Percentiles rank a stretch among this genome's conserved stretches.
These are phyloP conservation scores for Tulasnella sp. DNA, from an alignment of 768 basidiomycete species.

Conservation along the genomic window DNA sequence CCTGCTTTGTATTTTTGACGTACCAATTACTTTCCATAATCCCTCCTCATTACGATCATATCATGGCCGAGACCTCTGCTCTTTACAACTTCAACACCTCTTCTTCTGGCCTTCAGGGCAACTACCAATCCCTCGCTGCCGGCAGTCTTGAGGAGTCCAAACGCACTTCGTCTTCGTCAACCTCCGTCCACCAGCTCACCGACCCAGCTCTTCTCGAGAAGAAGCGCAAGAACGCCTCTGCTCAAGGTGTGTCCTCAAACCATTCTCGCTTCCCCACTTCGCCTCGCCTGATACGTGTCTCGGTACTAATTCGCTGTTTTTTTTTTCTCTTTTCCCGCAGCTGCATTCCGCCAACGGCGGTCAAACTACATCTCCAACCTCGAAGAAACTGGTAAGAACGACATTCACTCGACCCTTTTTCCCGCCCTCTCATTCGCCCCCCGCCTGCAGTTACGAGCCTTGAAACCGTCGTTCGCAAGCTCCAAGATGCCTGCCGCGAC, in stretches of 20 bases:
- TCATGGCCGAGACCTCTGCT: slow-evolving; percentile 6
- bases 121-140: background rate
- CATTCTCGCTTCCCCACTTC: slow-evolving; percentile 31
- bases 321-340: background rate
- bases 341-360: slow-evolving; percentile 27
- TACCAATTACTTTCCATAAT: background rate
- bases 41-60: background rate
- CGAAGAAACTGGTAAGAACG: slow-evolving; percentile 53
- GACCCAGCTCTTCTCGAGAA: slow-evolving; percentile 2
- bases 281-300: too few species aligned
- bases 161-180: background rate
- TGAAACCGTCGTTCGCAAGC: slow-evolving; percentile 71
- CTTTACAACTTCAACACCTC: background rate
- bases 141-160: background rate
- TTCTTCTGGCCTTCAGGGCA: background rate
- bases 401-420: slow-evolving; percentile 6
- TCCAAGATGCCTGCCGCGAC: slow-evolving; percentile 71
- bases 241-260: slow-evolving; percentile 80
- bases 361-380: slow-evolving; percentile 82
- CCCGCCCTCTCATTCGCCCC: background rate
- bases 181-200: background rate
- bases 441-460: slow-evolving; percentile 59
- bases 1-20: background rate
- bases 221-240: slow-evolving; percentile 70
- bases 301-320: slow-evolving; percentile 10